These are phyloP conservation scores for Cardamine occulta DNA, from an alignment of 345 rosid genomes.

Conservation along the genomic window DNA sequence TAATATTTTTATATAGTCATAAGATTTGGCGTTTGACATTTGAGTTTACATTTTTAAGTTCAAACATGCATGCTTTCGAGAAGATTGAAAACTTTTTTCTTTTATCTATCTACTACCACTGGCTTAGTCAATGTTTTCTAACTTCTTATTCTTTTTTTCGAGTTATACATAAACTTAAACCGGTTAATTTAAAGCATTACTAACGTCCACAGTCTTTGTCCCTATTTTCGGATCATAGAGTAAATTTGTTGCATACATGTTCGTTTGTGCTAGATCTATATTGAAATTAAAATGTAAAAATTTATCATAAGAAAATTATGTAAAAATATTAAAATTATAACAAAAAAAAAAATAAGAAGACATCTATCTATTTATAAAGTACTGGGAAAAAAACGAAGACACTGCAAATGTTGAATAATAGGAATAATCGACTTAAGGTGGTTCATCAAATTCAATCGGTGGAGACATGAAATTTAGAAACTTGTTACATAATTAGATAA, in stretches of 20 bases:
- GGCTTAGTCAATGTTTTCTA: slow-evolving; percentile 4
- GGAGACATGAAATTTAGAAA: too few relatives aligned
- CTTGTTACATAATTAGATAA: too few relatives aligned
- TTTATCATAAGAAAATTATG: background rate
- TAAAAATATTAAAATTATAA: background rate
- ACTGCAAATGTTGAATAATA: too few relatives aligned
- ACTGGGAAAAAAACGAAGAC: background rate
- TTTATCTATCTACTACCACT: background rate
- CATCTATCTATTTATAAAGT: too few relatives aligned
- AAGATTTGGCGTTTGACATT: slow-evolving; percentile 16
- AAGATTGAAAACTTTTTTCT: slow-evolving; percentile 1
- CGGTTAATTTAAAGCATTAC: background rate
- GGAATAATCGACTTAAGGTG: background rate
- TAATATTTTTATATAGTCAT: too few relatives aligned
- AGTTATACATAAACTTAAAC: background rate
- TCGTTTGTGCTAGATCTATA: background rate
- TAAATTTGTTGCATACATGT: background rate
- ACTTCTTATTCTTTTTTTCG: background rate
- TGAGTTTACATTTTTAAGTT: slow-evolving; percentile 20
- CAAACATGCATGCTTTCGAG: slow-evolving; percentile 27
- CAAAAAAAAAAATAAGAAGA: too few relatives aligned
- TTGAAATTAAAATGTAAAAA: background rate
- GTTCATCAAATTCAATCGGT: background rate
- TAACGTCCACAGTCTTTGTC: background rate
- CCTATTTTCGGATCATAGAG: background rate